A percentile compares a stretch with the other conserved stretches of the same genome.
Evolutionary conservation across 2,329 filamentous ascomycete species (phyloP).

Genomic region (Aspergillus cejpii): DNA sequence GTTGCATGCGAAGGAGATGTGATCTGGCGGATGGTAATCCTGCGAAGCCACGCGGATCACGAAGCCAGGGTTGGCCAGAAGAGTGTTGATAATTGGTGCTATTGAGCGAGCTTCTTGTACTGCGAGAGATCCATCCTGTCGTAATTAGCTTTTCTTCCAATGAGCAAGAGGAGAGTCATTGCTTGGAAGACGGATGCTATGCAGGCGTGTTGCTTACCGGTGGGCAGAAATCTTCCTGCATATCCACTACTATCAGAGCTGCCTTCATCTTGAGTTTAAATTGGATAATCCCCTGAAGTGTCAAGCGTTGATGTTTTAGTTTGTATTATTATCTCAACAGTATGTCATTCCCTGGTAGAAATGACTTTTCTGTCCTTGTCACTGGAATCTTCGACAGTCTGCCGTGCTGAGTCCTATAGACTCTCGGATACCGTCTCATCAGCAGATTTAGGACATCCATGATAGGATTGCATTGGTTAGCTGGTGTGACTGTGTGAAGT

Average conservation of each 20-base stretch:
- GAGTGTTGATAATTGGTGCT: conserved; percentile 62
- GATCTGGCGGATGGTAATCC: conserved; percentile 77
- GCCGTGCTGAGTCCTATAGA: too few species aligned
- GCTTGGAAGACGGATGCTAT: not conserved
- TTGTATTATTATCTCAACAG: not conserved
- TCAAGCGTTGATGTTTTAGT: not conserved
- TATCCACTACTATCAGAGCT: conserved; percentile 70
- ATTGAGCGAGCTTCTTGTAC: conserved; percentile 68
- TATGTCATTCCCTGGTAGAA: not conserved
- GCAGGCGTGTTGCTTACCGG: conserved; percentile 53
- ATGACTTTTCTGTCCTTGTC: too few species aligned
- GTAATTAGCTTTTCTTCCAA: conserved; percentile 2
- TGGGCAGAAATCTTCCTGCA: conserved; percentile 93
- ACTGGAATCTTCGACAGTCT: too few species aligned
- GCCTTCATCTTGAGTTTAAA: conserved; percentile 29
- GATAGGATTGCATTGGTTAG: too few species aligned
- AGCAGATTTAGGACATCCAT: too few species aligned
- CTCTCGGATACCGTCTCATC: too few species aligned
- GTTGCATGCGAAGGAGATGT: conserved; percentile 84
- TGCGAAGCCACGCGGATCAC: conserved; percentile 73
- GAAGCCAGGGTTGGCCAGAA: conserved; percentile 64
- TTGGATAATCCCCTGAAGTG: not conserved
- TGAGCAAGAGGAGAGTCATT: not conserved
- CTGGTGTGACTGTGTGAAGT: too few species aligned
- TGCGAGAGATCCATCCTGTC: conserved; percentile 73